phyloP scores from a whole-genome alignment of 1,284 basidiomycete species.

The Fistulinella cinereoalba region DNA sequence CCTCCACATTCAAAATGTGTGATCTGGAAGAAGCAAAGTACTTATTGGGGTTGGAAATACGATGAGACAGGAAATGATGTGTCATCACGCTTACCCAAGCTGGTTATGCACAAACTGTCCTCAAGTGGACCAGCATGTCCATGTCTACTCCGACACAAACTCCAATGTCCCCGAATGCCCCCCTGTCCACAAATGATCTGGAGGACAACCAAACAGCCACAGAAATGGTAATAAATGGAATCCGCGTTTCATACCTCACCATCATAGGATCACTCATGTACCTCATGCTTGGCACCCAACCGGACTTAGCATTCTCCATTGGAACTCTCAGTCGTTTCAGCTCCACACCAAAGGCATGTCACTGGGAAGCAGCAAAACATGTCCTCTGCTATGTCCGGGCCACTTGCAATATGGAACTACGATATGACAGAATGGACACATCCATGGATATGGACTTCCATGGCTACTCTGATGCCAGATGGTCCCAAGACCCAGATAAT shows the following conservation, averaged over 20 bases:
- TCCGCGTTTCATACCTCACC: background rate
- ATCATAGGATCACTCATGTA: background rate
- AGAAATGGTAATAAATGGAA: background rate
- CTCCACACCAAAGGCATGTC: no score
- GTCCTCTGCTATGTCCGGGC: background rate
- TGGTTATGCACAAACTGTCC: background rate
- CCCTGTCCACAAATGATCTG: background rate
- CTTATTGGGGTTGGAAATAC: background rate
- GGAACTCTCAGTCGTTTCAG: background rate
- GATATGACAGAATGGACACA: background rate
- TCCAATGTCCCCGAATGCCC: background rate
- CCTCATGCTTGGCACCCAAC: background rate
- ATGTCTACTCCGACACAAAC: background rate
- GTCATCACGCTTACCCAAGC: background rate
- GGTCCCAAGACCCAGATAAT: background rate
- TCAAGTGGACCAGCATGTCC: background rate
- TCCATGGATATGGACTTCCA: background rate
- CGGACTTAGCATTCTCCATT: background rate
- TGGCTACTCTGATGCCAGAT: background rate
- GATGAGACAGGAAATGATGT: background rate
- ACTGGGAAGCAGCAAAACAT: background rate
- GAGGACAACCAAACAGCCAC: background rate
- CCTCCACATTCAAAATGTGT: background rate
- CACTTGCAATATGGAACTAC: background rate
- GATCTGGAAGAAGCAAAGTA: background rate